Evolutionary conservation across 495 filamentous ascomycete species (phyloP), one percentile per base, ranked within the genome.

Genomic region (Podospora didyma): DNA sequence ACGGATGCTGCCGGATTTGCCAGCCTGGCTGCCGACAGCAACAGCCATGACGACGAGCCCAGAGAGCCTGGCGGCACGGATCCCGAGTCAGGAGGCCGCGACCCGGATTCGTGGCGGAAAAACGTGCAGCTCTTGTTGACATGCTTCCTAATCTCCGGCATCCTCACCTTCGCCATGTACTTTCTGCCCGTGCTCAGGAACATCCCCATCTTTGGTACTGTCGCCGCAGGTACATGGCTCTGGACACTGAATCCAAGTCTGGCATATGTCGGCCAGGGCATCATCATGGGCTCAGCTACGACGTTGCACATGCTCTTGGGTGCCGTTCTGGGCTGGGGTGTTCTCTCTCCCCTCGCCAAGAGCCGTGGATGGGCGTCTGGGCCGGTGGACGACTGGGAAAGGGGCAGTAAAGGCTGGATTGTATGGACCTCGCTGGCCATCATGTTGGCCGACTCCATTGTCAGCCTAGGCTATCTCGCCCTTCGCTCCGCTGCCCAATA

Each of bases 221-320:
- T 79, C 7, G 80, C 95, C 9, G 92, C 91, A 0, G 69, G 77
- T 16, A 84, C 85, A 20, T 98, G 93, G 93, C 77, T 97, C 2
- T 99, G 94, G 94, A 93, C 89, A 17, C 78, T 99, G 14, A 99
- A 99, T 57, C 94, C 95, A 5, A 94, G 89, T 46, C 86, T 95
- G 23, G 94, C 94, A 24, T 97, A 99, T 67, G 82, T 97, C 21
- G 94, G 93, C 2, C 86, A 89, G 71, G 86, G 86, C 16, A 88
- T 90, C 46, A 83, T 86, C 83, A 97, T 80, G 96, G 96, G 93
- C 69, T 90, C 94, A 19, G 86, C 87, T 31, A 97, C 93, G 1
- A 97, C 92, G 46, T 78, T 94, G 56, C 94, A 97, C 60, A 97
- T 99, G 94, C 83, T 97, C 9, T 74, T 97, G 17, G 94, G 94